Evolutionary conservation across 108 stramenopile genomes (phyloP), one percentile per base, ranked within the genome.

Genomic region (Poteriospumella lacustris): DNA sequence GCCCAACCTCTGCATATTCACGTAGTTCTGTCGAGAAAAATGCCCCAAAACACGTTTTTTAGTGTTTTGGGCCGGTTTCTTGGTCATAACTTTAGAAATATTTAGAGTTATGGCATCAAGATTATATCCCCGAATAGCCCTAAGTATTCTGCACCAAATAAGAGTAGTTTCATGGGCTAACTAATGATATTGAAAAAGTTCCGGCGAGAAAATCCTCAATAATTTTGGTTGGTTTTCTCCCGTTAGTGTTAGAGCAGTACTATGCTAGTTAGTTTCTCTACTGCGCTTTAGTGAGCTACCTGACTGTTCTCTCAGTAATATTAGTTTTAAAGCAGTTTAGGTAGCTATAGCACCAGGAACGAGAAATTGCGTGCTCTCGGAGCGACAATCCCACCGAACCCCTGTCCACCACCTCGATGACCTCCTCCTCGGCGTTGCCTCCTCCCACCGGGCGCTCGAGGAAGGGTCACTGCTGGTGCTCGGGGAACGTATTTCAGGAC

Each of bases 101-200:
- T 52, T 52, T 52, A 52, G 47, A 52, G 47, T 52, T 52, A 52
- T 52, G 47, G 47, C 47, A 52, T 52, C 47, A 52, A 52, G 19
- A 52, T 52, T 52, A 52, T 52, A 52, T 52, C 47, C 47, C 47
- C 47, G 47, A 52, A 19, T 52, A 52, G 47, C 47, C 47, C 47
- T 52, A 52, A 52, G 47, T 52, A 52, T 52, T 52, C 47, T 52
- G 47, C 47, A 52, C 19, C 47, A 52, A 52, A 52, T 52, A 52
- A 52, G 47, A 52, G 47, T 52, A 52, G 47, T 52, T 52, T 52
- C 47, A 52, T 52, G 47, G 9, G 47, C 47, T 52, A 52, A 52
- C 47, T 9, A 19, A 52, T 52, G 47, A 52, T 52, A 52, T 52
- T 52, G 47, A 19, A 19, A 52, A 52, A 52, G 47, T 52, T 52